Conservation (phyloP, 2,329 filamentous ascomycete genomes). For the Trichoderma hamatum region DNA sequence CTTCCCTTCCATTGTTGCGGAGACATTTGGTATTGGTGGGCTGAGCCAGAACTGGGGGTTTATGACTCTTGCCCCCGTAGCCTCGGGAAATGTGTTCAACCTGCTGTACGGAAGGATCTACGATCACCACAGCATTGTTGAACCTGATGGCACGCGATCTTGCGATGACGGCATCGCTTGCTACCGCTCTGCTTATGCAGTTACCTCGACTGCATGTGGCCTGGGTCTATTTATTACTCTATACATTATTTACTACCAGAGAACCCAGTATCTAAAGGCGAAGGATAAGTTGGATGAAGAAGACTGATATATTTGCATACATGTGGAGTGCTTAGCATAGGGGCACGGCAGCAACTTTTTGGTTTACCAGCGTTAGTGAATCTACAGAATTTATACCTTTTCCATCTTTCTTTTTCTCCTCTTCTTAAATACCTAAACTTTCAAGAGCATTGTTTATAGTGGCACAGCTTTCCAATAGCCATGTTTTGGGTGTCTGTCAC, state of each 20-base stretch:
- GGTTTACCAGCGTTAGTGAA: background rate
- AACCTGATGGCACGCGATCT: slow-evolving; percentile 68
- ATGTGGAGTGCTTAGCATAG: background rate
- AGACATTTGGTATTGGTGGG: slow-evolving; percentile 87
- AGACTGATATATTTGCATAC: slow-evolving; percentile 12
- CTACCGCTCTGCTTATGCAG: slow-evolving; percentile 78
- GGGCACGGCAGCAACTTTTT: background rate
- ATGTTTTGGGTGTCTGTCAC: background rate
- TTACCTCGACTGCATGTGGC: slow-evolving; percentile 73
- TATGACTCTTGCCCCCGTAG: slow-evolving; percentile 86
- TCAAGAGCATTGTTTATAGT: background rate
- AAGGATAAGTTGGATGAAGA: slow-evolving; percentile 23
- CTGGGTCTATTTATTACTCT: slow-evolving; percentile 70
- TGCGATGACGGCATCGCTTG: slow-evolving; percentile 80
- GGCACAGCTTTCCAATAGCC: background rate
- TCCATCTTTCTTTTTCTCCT: background rate
- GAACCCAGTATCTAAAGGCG: slow-evolving; percentile 44
- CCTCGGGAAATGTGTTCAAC: slow-evolving; percentile 92
- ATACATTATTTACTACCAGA: slow-evolving; percentile 68
- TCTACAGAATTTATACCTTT: background rate
- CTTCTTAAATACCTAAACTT: background rate
- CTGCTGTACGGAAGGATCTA: slow-evolving; percentile 84
- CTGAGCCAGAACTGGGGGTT: slow-evolving; percentile 95
- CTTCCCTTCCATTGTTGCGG: slow-evolving; percentile 84
- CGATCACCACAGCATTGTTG: slow-evolving; percentile 74